These are phyloP conservation scores for Gentiana dahurica DNA, from an alignment of 257 asterid species.

Conservation along the genomic window DNA sequence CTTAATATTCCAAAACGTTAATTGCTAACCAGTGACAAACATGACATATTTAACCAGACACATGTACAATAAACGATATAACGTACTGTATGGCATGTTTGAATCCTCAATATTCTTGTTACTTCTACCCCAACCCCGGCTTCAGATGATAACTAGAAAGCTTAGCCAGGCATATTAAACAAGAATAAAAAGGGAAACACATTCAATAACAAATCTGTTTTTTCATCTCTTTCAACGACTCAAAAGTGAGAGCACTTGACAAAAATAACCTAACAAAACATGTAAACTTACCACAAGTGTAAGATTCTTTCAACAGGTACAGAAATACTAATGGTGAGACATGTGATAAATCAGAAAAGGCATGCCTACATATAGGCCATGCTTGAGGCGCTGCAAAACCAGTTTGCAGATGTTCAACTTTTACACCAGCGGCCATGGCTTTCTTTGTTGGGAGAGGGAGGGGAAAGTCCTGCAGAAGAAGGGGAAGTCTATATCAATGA, in stretches of 20 bases:
- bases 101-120: too few relatives aligned
- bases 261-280: not conserved
- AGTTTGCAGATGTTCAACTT: constrained; percentile 17
- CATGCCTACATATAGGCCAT: constrained; percentile 45
- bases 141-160: too few relatives aligned
- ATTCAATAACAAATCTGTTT: too few relatives aligned
- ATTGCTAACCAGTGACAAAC: too few relatives aligned
- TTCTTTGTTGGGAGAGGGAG: constrained; percentile 5
- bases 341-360: constrained; percentile 64
- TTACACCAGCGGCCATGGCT: constrained; percentile 31
- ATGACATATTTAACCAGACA: too few relatives aligned
- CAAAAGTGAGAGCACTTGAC: not conserved
- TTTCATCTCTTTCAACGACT: not conserved
- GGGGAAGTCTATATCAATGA: not conserved
- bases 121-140: too few relatives aligned
- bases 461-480: constrained; percentile 24
- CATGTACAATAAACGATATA: too few relatives aligned
- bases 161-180: too few relatives aligned
- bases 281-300: constrained; percentile 46
- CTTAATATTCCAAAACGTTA: too few relatives aligned
- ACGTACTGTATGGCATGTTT: too few relatives aligned
- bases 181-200: too few relatives aligned
- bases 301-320: constrained; percentile 69
- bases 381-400: constrained; percentile 13
- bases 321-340: constrained; percentile 78